Base-by-base conservation (phyloP, 148 eudicot species). In the Camellia sinensis region DNA sequence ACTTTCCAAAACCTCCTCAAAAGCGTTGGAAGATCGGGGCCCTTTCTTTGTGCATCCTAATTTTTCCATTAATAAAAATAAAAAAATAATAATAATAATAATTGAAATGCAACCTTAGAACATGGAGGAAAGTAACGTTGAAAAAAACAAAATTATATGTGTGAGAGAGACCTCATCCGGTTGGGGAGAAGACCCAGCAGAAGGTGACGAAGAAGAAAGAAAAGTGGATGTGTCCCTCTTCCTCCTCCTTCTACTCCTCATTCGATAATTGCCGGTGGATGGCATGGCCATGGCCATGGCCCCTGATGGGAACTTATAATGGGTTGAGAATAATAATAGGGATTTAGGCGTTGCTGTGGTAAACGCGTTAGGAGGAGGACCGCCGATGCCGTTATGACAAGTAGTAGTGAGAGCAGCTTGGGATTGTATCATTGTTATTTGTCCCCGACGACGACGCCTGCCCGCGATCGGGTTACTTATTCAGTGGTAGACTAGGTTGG, bases 1-100 rank as follows among this genome's bases (percentile, higher is more conserved):
- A 96, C 97, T 85, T 91, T 93, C 94, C 91, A 92, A 69, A 96
- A 93, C 84, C 98, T 92, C 82, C 90, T 87, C 14, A 75, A 76
- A 10, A 93, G 86, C 21, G 91, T 87, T 37, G 74, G 86, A 52
- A 92, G 76, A 70, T 95, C 97, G 7, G 96, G 88, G 14, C 81
- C 83, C 76, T 89, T 88, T 67, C 94, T 91, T 83, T 81, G 84
- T 7, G 43, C 82, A 64, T 87, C 76, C 76, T 53, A 15, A 73
- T 29, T 73, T 54, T 22, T 21, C 53, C 37, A 29, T 29, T 1
- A 29, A 29, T 29, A 29, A 29, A 29, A 29, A 29, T 29, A 29
- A 29, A 29, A 29, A 29, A 29, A 46, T 7, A 60, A 3, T 60
- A 3, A 60, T 18, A 60, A 60, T 60, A 11, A 3, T 15, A 4